Evolutionary conservation across 164 flowering plant genomes (phyloP).

Genomic region (Warburgia ugandensis): DNA sequence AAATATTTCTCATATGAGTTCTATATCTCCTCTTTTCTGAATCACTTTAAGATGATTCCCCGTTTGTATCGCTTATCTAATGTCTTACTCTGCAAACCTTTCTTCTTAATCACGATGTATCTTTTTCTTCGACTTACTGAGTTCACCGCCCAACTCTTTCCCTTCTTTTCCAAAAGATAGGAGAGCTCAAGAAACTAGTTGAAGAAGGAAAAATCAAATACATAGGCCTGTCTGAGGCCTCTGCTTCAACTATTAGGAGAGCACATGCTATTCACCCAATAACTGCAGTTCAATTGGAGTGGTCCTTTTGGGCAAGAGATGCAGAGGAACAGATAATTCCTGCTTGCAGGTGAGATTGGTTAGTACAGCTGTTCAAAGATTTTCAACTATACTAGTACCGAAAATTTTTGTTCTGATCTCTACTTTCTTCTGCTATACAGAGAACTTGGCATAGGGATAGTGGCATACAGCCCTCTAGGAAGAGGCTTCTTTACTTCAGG

Average conservation of each 20-base stretch:
- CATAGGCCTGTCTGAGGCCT: conserved; percentile 21
- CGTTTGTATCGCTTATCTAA: too few relatives aligned
- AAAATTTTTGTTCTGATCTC: neutral
- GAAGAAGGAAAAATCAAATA: conserved; percentile 24
- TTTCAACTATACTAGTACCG: neutral
- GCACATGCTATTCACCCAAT: conserved; percentile 22
- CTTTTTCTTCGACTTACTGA: too few relatives aligned
- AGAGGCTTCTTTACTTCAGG: conserved; percentile 52
- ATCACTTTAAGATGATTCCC: too few relatives aligned
- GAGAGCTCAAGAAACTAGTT: conserved; percentile 20
- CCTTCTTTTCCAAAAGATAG: conserved; percentile 11
- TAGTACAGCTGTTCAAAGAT: neutral
- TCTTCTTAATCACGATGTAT: too few relatives aligned
- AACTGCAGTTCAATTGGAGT: conserved; percentile 20
- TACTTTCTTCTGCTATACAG: conserved; percentile 6
- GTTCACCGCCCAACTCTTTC: too few relatives aligned
- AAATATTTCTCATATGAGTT: too few relatives aligned
- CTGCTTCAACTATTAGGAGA: conserved; percentile 21
- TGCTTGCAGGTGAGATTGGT: conserved; percentile 16
- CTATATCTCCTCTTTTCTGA: too few relatives aligned
- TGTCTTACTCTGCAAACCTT: too few relatives aligned
- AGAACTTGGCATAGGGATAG: conserved; percentile 52
- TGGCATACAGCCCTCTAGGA: conserved; percentile 53
- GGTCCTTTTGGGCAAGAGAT: conserved; percentile 22
- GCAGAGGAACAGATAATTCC: conserved; percentile 21